Percentiles rank a stretch among this genome's conserved stretches.
Evolutionary conservation across 1,139 yeast genomes (phyloP).

Genomic region (Arxiozyma telluris): DNA sequence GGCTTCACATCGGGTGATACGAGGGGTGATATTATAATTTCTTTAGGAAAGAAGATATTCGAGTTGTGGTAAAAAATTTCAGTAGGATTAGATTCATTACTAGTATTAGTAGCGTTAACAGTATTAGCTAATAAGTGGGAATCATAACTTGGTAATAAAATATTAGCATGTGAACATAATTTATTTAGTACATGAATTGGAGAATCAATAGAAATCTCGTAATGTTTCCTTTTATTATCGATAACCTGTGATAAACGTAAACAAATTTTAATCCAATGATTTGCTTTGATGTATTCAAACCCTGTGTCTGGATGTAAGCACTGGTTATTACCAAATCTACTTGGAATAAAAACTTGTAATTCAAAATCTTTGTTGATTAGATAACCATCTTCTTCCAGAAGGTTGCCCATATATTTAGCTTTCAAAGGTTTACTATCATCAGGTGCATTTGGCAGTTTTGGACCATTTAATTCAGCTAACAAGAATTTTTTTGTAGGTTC

Average conservation of each 20-base stretch:
- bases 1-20: conserved; percentile 50
- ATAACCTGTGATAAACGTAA: conserved; percentile 62
- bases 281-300: conserved; percentile 69
- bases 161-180: conserved; percentile 65
- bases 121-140: conserved; percentile 14
- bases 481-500: conserved; percentile 81
- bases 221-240: conserved; percentile 66
- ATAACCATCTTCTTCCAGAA: conserved; percentile 32
- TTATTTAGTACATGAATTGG: conserved; percentile 68
- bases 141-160: conserved; percentile 40
- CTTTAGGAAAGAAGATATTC: conserved; percentile 35
- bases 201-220: conserved; percentile 86
- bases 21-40: conserved; percentile 35
- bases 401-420: conserved; percentile 36
- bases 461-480: conserved; percentile 71
- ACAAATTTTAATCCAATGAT: conserved; percentile 94
- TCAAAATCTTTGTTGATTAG: conserved; percentile 59
- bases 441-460: conserved; percentile 26
- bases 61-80: conserved; percentile 29
- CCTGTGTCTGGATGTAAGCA: conserved; percentile 49
- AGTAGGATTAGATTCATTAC: not conserved
- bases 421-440: conserved; percentile 29
- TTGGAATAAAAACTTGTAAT: conserved; percentile 78
- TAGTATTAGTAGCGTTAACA: not conserved
- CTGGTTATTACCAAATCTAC: conserved; percentile 82